Percentiles rank a stretch among this genome's conserved stretches.
Conservation (phyloP, 768 basidiomycete species). For the Trametes meyenii region DNA sequence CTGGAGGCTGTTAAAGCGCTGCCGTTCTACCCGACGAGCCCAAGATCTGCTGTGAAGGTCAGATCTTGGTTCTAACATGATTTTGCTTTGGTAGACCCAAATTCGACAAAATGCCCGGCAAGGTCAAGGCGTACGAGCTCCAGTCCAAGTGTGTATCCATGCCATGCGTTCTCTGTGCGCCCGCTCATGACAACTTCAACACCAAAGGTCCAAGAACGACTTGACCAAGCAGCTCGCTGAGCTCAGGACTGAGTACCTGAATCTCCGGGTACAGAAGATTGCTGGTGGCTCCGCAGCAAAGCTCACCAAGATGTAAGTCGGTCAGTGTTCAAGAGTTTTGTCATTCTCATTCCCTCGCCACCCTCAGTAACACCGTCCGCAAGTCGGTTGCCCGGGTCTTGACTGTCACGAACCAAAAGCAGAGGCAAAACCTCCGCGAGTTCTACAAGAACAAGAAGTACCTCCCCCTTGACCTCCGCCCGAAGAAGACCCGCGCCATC, state of each 20-base stretch:
- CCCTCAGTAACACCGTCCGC: slow-evolving; percentile 84
- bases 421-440: slow-evolving; percentile 94
- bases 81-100: slow-evolving; percentile 27
- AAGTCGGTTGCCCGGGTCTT: slow-evolving; percentile 98
- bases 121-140: slow-evolving; percentile 96
- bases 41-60: background rate
- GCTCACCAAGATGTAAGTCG: slow-evolving; percentile 92
- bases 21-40: slow-evolving; percentile 9
- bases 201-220: slow-evolving; percentile 89
- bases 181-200: background rate
- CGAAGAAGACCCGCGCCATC: slow-evolving; percentile 99
- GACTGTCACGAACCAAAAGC: slow-evolving; percentile 99
- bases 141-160: slow-evolving; percentile 83
- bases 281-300: slow-evolving; percentile 94
- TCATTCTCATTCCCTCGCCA: background rate
- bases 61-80: slow-evolving; percentile 25
- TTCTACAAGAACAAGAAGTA: slow-evolving; percentile 98
- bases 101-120: slow-evolving; percentile 67
- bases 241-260: slow-evolving; percentile 93
- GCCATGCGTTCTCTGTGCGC: background rate
- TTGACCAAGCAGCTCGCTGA: slow-evolving; percentile 91
- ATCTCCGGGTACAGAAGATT: slow-evolving; percentile 97
- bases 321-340: background rate
- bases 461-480: slow-evolving; percentile 94
- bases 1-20: slow-evolving; percentile 20